phyloP scores from a whole-genome alignment of 345 rosid genomes.

The Acer saccharum region DNA sequence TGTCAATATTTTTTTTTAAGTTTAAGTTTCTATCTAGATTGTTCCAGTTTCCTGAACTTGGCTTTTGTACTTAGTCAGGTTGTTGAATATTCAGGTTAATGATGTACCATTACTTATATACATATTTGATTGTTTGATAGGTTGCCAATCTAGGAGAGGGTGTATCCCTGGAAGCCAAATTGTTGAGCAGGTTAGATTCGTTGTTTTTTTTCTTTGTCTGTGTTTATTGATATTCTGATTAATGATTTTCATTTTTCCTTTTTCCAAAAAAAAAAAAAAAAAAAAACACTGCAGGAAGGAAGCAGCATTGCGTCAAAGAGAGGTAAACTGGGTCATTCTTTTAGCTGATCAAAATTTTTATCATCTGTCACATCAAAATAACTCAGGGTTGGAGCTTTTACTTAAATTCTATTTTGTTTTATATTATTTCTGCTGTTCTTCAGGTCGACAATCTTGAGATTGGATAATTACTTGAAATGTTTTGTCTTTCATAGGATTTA shows the following conservation, averaged over 20 bases:
- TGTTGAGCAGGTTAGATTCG: constrained; percentile 71
- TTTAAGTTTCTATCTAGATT: not conserved
- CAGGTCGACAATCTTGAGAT: constrained; percentile 3
- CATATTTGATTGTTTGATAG: constrained; percentile 38
- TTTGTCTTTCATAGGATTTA: constrained; percentile 7
- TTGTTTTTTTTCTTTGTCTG: constrained; percentile 22
- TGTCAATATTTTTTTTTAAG: not conserved
- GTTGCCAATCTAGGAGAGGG: constrained; percentile 99
- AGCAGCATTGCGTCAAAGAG: constrained; percentile 88
- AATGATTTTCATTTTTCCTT: not conserved
- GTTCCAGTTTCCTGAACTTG: constrained; percentile 3
- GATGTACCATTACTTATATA: constrained; percentile 11
- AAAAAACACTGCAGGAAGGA: constrained; percentile 64
- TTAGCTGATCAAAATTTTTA: not conserved
- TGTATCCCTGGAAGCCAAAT: constrained; percentile 90
- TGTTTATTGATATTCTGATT: constrained; percentile 19
- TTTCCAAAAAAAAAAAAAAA: too few species aligned
- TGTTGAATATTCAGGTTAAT: not conserved
- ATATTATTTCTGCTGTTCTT: constrained; percentile 10
- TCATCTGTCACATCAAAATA: constrained; percentile 1
- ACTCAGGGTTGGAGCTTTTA: not conserved
- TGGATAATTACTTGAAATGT: constrained; percentile 8
- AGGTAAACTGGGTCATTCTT: constrained; percentile 45
- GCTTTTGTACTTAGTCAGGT: not conserved
- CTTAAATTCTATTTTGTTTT: not conserved